Conservation (phyloP, 257 asterid species). For the Fraxinus americana region DNA sequence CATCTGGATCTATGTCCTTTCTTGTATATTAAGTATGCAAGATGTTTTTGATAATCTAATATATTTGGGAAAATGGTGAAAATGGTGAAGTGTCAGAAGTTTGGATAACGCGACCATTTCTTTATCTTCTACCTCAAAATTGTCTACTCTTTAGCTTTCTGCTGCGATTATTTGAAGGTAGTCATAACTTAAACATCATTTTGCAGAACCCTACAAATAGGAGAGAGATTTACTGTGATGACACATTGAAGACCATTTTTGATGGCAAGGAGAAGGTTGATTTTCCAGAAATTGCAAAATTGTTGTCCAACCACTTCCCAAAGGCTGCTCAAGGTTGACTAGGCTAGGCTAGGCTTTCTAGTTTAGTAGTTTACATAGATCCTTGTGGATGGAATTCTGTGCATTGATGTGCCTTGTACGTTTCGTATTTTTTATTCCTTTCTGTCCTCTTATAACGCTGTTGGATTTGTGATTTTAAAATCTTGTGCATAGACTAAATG, state of each 20-base stretch:
- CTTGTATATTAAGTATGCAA: background rate
- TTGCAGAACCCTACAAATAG: constrained; percentile 65
- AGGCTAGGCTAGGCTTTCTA: constrained; percentile 1
- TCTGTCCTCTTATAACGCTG: background rate
- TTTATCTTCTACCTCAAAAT: background rate
- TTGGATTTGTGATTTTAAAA: background rate
- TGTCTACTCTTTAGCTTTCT: background rate
- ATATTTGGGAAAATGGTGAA: background rate
- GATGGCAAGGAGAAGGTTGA: constrained; percentile 61
- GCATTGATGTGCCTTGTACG: background rate
- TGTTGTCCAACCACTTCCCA: constrained; percentile 53
- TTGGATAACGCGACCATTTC: background rate
- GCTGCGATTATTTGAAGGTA: background rate
- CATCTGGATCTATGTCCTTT: background rate
- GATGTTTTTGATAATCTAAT: background rate
- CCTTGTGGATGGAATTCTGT: background rate
- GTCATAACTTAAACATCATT: background rate
- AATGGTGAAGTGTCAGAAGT: background rate
- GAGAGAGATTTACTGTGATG: constrained; percentile 63
- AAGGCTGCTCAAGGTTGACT: constrained; percentile 37
- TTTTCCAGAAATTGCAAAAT: constrained; percentile 49
- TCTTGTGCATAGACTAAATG: background rate
- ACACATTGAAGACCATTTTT: constrained; percentile 58
- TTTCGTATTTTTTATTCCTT: background rate
- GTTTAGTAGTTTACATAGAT: background rate